Base-by-base conservation (phyloP, 2,329 filamentous ascomycete genomes). In the Aspergillus ochraceoroseus region DNA sequence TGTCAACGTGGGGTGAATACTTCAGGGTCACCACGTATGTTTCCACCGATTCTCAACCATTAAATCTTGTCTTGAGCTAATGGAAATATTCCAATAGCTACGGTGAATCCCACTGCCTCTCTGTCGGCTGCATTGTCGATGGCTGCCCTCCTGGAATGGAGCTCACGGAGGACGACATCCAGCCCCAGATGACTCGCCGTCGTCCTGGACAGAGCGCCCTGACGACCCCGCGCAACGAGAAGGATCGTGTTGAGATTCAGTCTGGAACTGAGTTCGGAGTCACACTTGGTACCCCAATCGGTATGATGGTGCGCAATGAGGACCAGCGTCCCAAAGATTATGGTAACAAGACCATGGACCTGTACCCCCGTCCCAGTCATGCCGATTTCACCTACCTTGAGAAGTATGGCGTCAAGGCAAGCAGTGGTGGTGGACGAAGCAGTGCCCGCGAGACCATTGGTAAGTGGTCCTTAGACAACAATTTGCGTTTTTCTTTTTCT, bases 361-460 rank as follows among this genome's bases (percentile, higher is more conserved):
- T 81, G 48, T 96, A 84, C 75, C 92, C 92, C 3, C 79, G 92
- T 36, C 92, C 90, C 23, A 87, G 82, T 62, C 92, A 96, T 68
- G 90, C 92, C 45, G 90, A 96, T 69, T 95, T 85, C 79, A 96
- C 92, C 46, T 96, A 96, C 70, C 75, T 95, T 46, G 86, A 95
- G 66, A 96, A 96, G 71, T 98, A 98, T 65, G 90, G 90, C 42
- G 82, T 94, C 54, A 94, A 94, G 73, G 88, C 92, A 25, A 86
- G 80, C 63, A 88, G 82, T 47, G 90, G 92, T 43, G 90, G 92
- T 54, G 90, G 92, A 38, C 78, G 92, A 48, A 89, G 84, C 63
- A 89, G 83, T 63, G 92, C 92, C n/a, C 76, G 90, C 51, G 90
- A 96, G 75, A 96, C 90, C 7, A 95, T 96, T 61, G 87, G 84